phyloP scores from a whole-genome alignment of 2,329 filamentous ascomycete species.

The Ophiocordyceps camponoti-leonardi region DNA sequence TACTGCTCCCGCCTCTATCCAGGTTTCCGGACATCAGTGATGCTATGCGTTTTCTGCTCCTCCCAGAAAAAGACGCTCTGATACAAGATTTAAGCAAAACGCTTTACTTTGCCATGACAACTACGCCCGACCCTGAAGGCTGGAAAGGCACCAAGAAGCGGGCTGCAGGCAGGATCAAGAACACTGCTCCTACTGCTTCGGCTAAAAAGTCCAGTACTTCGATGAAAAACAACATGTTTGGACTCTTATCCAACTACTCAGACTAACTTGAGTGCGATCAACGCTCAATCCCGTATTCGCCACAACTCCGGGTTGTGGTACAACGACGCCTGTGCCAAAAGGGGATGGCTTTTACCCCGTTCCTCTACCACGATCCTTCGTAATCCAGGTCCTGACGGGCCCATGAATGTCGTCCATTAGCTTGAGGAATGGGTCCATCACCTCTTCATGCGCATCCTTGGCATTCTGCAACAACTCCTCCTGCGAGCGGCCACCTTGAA shows the following conservation, averaged over 20 bases:
- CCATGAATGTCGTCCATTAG: constrained; percentile 19
- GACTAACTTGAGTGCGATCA: neutral
- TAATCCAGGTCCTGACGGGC: constrained; percentile 1
- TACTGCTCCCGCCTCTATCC: constrained; percentile 9
- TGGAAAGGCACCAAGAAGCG: neutral
- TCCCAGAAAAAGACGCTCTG: constrained; percentile 2
- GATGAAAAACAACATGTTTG: constrained; percentile 4
- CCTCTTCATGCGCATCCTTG: constrained; percentile 12
- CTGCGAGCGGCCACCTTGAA: constrained; percentile 21
- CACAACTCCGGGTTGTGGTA: neutral
- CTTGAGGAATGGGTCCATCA: constrained; percentile 8
- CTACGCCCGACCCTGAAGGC: neutral
- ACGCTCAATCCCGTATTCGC: neutral
- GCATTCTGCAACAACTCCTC: constrained; percentile 39
- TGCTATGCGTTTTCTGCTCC: constrained; percentile 6
- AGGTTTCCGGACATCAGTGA: constrained; percentile 9
- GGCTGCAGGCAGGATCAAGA: neutral
- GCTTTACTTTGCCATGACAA: constrained; percentile 3
- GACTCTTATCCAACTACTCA: constrained; percentile 2
- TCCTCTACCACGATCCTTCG: neutral
- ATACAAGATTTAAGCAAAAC: constrained; percentile 5
- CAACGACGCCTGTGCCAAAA: neutral
- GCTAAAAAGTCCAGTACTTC: neutral
- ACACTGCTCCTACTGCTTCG: neutral
- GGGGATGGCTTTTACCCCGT: neutral